Conservation (phyloP, 2,329 filamentous ascomycete species). For the Penicillium sp. region DNA sequence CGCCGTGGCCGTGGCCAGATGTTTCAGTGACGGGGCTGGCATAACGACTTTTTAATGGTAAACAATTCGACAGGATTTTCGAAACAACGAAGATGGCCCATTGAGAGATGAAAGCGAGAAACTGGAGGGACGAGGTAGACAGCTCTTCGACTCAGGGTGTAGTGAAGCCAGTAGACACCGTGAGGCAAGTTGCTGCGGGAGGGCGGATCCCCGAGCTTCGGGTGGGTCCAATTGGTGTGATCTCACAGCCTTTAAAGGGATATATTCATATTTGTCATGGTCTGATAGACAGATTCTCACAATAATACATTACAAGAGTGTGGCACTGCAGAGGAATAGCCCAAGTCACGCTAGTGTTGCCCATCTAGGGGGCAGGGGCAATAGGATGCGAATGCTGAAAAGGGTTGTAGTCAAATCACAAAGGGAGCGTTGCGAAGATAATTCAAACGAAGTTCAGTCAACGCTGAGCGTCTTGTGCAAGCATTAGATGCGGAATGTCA, state of each 20-base stretch:
- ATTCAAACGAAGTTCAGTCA: not conserved
- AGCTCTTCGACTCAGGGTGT: not conserved
- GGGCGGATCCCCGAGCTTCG: slow-evolving; percentile 1
- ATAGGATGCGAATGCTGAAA: not conserved
- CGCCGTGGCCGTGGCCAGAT: slow-evolving; percentile 36
- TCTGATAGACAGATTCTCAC: not conserved
- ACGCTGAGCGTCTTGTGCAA: not conserved
- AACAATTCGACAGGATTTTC: slow-evolving; percentile 1
- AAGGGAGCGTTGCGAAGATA: not conserved
- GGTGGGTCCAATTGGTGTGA: slow-evolving; percentile 9
- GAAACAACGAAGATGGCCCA: slow-evolving; percentile 4
- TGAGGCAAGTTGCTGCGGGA: not conserved
- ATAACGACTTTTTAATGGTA: slow-evolving; percentile 23
- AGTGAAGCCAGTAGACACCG: not conserved
- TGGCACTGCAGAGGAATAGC: not conserved
- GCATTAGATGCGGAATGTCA: not conserved
- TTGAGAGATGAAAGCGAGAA: slow-evolving; percentile 8
- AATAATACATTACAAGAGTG: not conserved
- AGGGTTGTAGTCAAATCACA: not conserved
- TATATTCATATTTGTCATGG: not conserved
- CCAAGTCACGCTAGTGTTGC: not conserved
- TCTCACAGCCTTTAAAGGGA: not conserved
- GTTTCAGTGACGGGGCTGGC: slow-evolving; percentile 35
- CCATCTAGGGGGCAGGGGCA: not conserved
- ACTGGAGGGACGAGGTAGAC: not conserved